phyloP scores from a whole-genome alignment of 495 filamentous ascomycete genomes.

The Aspergillus bertholletiae region DNA sequence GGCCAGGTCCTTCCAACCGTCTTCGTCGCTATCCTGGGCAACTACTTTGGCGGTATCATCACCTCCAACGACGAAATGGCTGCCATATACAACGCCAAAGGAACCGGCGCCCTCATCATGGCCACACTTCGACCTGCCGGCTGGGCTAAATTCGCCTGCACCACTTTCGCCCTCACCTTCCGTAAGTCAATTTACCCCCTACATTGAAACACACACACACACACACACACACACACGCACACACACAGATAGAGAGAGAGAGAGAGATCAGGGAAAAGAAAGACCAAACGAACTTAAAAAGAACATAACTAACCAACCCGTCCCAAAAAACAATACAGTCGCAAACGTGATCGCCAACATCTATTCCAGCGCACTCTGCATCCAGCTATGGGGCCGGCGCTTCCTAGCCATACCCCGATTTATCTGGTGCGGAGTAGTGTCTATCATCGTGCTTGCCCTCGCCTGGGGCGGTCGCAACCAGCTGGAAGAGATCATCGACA shows the following conservation, averaged over 20 bases:
- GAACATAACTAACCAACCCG: not conserved
- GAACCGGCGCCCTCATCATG: not conserved
- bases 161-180: constrained; percentile 8
- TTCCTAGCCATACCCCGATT: constrained; percentile 29
- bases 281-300: not conserved
- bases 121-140: not conserved
- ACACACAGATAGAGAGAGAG: no score
- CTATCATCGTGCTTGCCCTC: constrained; percentile 22
- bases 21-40: constrained; percentile 3
- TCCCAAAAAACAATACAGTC: not conserved
- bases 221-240: no score
- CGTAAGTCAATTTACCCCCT: not conserved
- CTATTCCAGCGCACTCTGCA: constrained; percentile 25
- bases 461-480: constrained; percentile 25
- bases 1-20: not conserved
- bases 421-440: constrained; percentile 24
- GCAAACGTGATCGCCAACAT: constrained; percentile 28
- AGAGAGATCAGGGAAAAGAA: no score
- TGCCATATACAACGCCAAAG: not conserved
- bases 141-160: constrained; percentile 11
- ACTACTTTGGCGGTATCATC: constrained; percentile 4
- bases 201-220: not conserved
- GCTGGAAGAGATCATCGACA: constrained; percentile 22
- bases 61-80: not conserved
- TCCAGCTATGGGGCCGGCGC: constrained; percentile 26